These are phyloP conservation scores for Fusarium scirpi DNA, from an alignment of 2,329 filamentous ascomycete species.

Conservation along the genomic window DNA sequence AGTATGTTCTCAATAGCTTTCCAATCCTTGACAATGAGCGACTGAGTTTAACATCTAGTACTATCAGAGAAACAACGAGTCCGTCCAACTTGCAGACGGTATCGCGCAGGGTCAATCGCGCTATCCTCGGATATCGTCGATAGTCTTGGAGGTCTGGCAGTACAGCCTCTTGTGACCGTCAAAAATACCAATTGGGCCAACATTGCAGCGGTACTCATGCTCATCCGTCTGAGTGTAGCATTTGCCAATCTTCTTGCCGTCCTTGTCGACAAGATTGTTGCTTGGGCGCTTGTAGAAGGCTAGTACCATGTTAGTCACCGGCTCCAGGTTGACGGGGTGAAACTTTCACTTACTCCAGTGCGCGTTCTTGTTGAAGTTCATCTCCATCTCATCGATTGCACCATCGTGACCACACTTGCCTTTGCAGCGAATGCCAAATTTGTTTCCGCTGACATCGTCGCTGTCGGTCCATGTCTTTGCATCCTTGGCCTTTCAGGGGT, in stretches of 20 bases:
- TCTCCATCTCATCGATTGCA: not conserved
- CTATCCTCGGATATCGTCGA: not conserved
- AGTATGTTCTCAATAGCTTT: not conserved
- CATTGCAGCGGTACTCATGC: too few species aligned
- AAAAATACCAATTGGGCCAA: not conserved
- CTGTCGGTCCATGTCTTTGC: fast-evolving
- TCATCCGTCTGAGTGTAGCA: not conserved
- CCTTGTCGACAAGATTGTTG: not conserved
- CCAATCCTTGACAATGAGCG: not conserved
- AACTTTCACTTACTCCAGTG: not conserved
- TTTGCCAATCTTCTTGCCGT: not conserved
- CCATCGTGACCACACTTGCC: not conserved
- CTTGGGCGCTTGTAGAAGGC: not conserved
- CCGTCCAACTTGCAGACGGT: not conserved
- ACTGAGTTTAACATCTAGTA: not conserved
- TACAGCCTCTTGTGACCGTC: not conserved
- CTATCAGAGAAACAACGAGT: not conserved
- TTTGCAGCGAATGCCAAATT: not conserved
- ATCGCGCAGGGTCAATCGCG: not conserved
- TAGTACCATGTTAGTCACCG: not conserved
- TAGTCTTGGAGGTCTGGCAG: not conserved
- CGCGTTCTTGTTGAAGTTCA: not conserved
- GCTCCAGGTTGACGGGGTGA: too few species aligned
- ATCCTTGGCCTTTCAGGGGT: too few species aligned
- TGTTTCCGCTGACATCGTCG: not conserved